Evolutionary conservation across 148 eudicot species (phyloP).

Genomic region (Rhododendron vialii): DNA sequence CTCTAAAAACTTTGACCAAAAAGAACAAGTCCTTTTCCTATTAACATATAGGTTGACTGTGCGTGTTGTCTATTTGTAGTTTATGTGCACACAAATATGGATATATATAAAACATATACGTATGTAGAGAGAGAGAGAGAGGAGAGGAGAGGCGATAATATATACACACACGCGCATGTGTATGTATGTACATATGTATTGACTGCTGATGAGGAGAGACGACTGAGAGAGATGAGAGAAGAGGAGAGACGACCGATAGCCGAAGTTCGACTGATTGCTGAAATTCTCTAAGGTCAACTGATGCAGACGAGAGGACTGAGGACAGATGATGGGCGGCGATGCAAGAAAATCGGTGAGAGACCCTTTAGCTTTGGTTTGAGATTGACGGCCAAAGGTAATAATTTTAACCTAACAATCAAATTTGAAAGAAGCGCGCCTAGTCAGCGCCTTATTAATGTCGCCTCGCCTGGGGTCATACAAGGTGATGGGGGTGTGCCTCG

Average conservation of each 20-base stretch:
- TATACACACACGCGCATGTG: too few species aligned
- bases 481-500: neutral
- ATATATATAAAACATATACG: too few species aligned
- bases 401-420: neutral
- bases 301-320: neutral
- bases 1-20: too few species aligned
- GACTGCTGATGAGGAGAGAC: too few species aligned
- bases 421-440: neutral
- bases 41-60: neutral
- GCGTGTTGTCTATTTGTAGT: too few species aligned
- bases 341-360: neutral
- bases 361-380: neutral
- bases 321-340: neutral
- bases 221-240: too few species aligned
- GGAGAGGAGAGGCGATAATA: too few species aligned
- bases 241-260: neutral
- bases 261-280: neutral
- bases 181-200: too few species aligned
- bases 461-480: neutral
- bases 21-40: neutral
- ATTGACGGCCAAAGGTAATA: neutral
- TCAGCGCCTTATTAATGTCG: neutral
- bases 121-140: too few species aligned
- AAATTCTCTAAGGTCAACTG: neutral
- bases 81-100: too few species aligned